A percentile compares a stretch with the other conserved stretches of the same genome.
These are phyloP conservation scores for Thielaviopsis musarum DNA, from an alignment of 2,329 filamentous ascomycete genomes.

Conservation along the genomic window DNA sequence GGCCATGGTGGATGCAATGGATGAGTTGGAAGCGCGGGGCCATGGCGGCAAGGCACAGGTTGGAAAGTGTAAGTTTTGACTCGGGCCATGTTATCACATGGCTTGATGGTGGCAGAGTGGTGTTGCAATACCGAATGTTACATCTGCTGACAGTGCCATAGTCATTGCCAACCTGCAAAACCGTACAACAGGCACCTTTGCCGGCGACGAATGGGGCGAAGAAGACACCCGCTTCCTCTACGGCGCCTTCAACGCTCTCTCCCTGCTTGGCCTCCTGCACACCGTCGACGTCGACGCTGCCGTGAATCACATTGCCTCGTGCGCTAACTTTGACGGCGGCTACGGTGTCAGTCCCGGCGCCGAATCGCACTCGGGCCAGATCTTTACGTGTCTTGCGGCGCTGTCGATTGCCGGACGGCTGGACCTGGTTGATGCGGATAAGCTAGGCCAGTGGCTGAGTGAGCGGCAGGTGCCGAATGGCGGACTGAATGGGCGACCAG, in stretches of 20 bases:
- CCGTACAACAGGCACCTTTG: slow-evolving; percentile 65
- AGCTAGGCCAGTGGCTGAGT: slow-evolving; percentile 76
- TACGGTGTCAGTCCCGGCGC: slow-evolving; percentile 82
- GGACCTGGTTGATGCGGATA: slow-evolving; percentile 68
- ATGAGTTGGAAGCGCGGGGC: slow-evolving; percentile 58
- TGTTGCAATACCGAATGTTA: background rate
- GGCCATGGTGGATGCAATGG: slow-evolving; percentile 68
- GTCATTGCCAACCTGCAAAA: slow-evolving; percentile 76
- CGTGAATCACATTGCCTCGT: slow-evolving; percentile 61
- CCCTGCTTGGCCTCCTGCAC: slow-evolving; percentile 57
- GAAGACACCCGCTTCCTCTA: slow-evolving; percentile 91
- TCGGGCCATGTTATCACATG: background rate
- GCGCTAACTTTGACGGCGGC: slow-evolving; percentile 85
- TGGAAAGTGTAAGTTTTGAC: slow-evolving; percentile 51
- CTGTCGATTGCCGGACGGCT: slow-evolving; percentile 62
- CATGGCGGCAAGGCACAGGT: slow-evolving; percentile 52
- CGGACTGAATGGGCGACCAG: slow-evolving; percentile 82
- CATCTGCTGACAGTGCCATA: slow-evolving; percentile 18
- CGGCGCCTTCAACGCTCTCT: slow-evolving; percentile 75
- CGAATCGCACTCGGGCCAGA: slow-evolving; percentile 88
- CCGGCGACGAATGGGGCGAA: slow-evolving; percentile 92
- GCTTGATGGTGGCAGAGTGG: background rate
- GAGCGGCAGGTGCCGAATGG: slow-evolving; percentile 79
- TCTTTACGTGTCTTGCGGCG: slow-evolving; percentile 84
- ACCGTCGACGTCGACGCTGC: slow-evolving; percentile 67